Evolutionary conservation across 805 yeast genomes (phyloP).

Genomic region (Tetrapisispora arboricola): DNA sequence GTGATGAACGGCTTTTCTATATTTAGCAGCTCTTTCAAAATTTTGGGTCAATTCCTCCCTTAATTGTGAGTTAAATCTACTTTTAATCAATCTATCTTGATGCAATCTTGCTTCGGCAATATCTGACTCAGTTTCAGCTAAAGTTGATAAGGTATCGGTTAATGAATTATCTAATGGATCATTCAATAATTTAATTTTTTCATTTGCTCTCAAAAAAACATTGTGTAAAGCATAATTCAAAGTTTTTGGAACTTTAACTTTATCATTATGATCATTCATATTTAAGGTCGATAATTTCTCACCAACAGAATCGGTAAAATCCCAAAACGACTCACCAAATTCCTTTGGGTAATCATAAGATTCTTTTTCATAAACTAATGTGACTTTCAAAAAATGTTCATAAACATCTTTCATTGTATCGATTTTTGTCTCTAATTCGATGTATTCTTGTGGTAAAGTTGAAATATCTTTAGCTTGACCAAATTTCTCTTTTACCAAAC

Average conservation of each 20-base stretch:
- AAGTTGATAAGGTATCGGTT: conserved; percentile 51
- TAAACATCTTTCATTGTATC: conserved; percentile 64
- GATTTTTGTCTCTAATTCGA: conserved; percentile 58
- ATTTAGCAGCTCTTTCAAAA: conserved; percentile 52
- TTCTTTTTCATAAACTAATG: conserved; percentile 52
- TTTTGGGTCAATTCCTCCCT: conserved; percentile 50
- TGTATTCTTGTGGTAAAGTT: conserved; percentile 69
- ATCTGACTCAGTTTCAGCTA: conserved; percentile 59
- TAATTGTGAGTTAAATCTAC: conserved; percentile 60
- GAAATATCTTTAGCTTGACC: conserved; percentile 73
- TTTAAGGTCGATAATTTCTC: conserved; percentile 28
- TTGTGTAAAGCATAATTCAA: conserved; percentile 69
- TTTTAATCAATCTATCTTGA: conserved; percentile 63
- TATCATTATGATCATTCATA: neutral
- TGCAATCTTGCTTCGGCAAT: conserved; percentile 74
- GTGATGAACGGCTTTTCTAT: conserved; percentile 65
- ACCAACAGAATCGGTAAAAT: conserved; percentile 54
- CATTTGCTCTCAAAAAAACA: conserved; percentile 42
- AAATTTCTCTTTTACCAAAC: conserved; percentile 64
- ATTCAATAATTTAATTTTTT: conserved; percentile 20
- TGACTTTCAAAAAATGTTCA: conserved; percentile 41
- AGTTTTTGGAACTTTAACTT: conserved; percentile 48
- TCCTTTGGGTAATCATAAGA: conserved; percentile 74
- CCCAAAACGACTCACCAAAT: conserved; percentile 56
- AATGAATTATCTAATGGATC: conserved; percentile 30